Conservation (phyloP, 306 rosid genomes). For the Chamaecrista fasciculata region DNA sequence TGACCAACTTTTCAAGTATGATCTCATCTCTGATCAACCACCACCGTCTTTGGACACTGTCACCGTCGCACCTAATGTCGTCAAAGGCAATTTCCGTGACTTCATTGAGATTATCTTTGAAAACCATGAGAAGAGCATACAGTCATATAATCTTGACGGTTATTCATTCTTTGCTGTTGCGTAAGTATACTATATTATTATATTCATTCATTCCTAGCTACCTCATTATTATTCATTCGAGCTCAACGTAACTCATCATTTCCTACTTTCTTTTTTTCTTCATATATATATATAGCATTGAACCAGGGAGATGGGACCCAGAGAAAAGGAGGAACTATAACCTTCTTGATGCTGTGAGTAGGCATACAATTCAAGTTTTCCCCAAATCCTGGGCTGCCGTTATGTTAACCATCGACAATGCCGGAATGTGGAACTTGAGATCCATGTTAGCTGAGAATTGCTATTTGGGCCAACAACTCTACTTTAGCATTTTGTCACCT, state of each 20-base stretch:
- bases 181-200: conserved; percentile 32
- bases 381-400: conserved; percentile 76
- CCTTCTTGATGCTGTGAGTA: conserved; percentile 74
- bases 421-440: conserved; percentile 79
- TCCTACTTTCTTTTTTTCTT: too few relatives aligned
- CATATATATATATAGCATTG: conserved; percentile 39
- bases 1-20: conserved; percentile 54
- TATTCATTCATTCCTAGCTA: too few relatives aligned
- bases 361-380: conserved; percentile 74
- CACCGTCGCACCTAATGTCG: conserved; percentile 46
- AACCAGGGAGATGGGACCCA: conserved; percentile 76
- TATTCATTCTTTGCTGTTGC: conserved; percentile 65
- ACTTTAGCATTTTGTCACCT: conserved; percentile 43
- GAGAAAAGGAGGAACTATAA: conserved; percentile 61
- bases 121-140: conserved; percentile 57
- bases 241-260: too few relatives aligned
- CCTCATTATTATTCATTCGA: too few relatives aligned
- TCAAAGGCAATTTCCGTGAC: conserved; percentile 43
- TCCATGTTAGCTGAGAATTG: conserved; percentile 54
- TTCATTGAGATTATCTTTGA: conserved; percentile 70
- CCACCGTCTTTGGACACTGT: conserved; percentile 4
- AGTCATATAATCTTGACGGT: conserved; percentile 69
- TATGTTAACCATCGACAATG: conserved; percentile 59
- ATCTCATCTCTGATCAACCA: conserved; percentile 43
- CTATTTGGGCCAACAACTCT: conserved; percentile 70